phyloP scores from a whole-genome alignment of 2,329 filamentous ascomycete genomes.

The Venturia carpophila region DNA sequence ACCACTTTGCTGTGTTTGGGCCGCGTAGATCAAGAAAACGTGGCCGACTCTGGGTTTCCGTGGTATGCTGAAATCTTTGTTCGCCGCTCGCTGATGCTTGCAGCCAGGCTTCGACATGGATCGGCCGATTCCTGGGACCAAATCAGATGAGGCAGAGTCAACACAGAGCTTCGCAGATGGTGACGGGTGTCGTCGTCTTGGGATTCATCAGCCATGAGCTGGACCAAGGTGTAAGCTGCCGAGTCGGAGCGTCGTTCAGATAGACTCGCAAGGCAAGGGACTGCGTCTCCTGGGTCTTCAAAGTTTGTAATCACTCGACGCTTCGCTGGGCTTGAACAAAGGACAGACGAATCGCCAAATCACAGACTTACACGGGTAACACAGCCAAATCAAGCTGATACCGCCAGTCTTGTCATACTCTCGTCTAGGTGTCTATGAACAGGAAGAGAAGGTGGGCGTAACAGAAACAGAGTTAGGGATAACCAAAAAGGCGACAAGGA shows the following conservation, averaged over 20 bases:
- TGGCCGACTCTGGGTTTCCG: no score
- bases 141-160: no score
- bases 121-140: background rate
- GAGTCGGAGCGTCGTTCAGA: background rate
- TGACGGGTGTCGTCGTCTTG: no score
- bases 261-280: background rate
- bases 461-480: background rate
- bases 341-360: background rate
- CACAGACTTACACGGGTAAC: no score
- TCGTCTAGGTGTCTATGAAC: constrained; percentile 6
- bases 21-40: no score
- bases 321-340: background rate
- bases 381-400: background rate
- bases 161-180: no score
- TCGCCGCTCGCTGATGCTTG: background rate
- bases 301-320: background rate
- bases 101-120: background rate
- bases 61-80: no score
- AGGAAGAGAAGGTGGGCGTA: background rate
- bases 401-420: background rate
- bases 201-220: no score
- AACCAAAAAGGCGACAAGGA: background rate
- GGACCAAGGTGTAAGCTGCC: background rate
- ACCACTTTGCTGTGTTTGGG: no score
- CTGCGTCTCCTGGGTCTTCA: background rate